Conservation (phyloP, 2,329 filamentous ascomycete genomes). For the Exophiala sp. region DNA sequence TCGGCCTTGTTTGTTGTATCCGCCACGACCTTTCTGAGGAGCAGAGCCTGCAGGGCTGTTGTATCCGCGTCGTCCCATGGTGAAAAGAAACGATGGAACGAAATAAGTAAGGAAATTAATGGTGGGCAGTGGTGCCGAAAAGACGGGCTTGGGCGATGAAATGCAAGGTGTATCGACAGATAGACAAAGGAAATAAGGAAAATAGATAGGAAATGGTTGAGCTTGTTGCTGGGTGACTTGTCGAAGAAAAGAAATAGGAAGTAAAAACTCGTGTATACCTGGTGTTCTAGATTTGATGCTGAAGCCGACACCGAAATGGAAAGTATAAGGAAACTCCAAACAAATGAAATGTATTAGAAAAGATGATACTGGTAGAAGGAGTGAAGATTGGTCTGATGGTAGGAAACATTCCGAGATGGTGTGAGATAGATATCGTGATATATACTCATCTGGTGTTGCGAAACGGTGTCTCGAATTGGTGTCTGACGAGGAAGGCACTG, state of each 20-base stretch:
- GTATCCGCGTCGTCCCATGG: slow-evolving; percentile 33
- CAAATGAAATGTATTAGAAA: slow-evolving; percentile 10
- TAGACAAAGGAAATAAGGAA: slow-evolving; percentile 20
- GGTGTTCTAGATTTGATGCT: slow-evolving; percentile 1
- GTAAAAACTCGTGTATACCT: slow-evolving; percentile 20
- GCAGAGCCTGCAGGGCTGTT: slow-evolving; percentile 27
- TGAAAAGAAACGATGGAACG: slow-evolving; percentile 13
- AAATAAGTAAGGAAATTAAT: slow-evolving; percentile 18
- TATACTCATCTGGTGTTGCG: not conserved
- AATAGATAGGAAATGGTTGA: slow-evolving; percentile 3
- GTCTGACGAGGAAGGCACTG: too few species aligned
- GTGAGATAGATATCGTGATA: slow-evolving; percentile 1
- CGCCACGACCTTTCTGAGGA: slow-evolving; percentile 36
- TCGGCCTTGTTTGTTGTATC: slow-evolving; percentile 34
- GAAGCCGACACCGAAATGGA: not conserved
- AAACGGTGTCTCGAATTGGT: too few species aligned
- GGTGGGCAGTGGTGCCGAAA: slow-evolving; percentile 18
- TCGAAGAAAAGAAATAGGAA: slow-evolving; percentile 10
- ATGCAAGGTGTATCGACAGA: not conserved
- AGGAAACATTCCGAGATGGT: too few species aligned
- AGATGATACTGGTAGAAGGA: slow-evolving; percentile 1
- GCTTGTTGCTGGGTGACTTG: slow-evolving; percentile 3
- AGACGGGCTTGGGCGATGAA: too few species aligned
- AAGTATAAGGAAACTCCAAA: slow-evolving; percentile 5
- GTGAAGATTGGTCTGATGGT: not conserved